Evolutionary conservation across 495 filamentous ascomycete genomes (phyloP).

Genomic region (Xylaria longipes): DNA sequence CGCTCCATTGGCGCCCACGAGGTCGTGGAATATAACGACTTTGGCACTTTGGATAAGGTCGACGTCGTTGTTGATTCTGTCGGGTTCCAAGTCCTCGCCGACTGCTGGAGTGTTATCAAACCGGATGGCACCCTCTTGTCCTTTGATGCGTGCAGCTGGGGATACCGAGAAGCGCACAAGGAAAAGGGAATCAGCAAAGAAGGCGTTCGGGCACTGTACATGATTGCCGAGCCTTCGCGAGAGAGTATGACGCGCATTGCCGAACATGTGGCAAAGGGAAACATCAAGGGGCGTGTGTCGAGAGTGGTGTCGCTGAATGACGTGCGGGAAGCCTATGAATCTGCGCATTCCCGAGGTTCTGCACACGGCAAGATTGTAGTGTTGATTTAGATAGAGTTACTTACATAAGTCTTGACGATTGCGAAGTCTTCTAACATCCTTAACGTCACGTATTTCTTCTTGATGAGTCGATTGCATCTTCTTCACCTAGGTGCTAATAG

Average conservation of each 20-base stretch:
- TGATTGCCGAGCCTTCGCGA: constrained; percentile 5
- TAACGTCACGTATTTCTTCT: neutral
- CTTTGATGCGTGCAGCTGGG: constrained; percentile 3
- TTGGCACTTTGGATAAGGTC: neutral
- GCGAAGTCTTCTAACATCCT: neutral
- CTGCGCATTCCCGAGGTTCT: neutral
- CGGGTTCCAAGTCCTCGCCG: neutral
- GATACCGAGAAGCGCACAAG: neutral
- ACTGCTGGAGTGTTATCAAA: neutral
- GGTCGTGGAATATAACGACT: neutral
- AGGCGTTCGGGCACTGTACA: neutral
- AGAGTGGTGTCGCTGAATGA: neutral
- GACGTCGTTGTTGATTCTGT: constrained; percentile 2
- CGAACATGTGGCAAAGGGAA: neutral
- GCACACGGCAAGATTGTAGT: neutral
- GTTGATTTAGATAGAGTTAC: neutral
- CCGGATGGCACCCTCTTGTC: neutral
- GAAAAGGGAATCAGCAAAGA: neutral
- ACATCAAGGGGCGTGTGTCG: neutral
- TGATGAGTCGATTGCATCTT: neutral
- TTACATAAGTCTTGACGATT: neutral
- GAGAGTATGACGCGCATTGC: neutral
- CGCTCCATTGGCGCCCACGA: neutral
- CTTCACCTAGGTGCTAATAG: too few species aligned
- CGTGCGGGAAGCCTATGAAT: constrained; percentile 3